A percentile compares a stretch with the other conserved stretches of the same genome.
Conservation (phyloP, 1,139 yeast genomes). For the Geotrichum macrosporum region DNA sequence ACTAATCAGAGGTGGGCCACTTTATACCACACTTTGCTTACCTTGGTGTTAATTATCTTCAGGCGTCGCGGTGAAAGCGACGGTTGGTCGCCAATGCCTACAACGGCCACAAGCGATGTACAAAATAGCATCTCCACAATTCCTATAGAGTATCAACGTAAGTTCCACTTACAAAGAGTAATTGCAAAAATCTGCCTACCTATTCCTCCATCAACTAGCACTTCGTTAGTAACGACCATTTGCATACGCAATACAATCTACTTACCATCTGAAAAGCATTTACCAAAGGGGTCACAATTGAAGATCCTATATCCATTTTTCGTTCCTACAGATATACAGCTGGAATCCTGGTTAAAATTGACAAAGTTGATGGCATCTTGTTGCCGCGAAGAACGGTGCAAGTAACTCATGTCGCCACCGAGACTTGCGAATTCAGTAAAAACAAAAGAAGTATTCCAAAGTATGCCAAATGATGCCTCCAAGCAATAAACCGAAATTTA, state of each 20-base stretch:
- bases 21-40: no score
- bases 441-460: no score
- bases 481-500: no score
- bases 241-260: conserved; percentile 3
- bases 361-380: conserved; percentile 47
- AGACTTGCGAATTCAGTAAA: no score
- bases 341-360: conserved; percentile 85
- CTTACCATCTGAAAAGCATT: conserved; percentile 56
- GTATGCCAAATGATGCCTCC: no score
- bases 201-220: conserved; percentile 10
- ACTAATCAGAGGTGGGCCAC: no score
- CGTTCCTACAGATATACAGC: conserved; percentile 81
- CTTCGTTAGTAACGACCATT: no score
- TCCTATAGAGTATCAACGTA: conserved; percentile 34
- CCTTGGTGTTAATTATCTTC: conserved; percentile 75
- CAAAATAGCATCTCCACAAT: conserved; percentile 88
- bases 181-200: background rate
- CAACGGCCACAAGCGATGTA: conserved; percentile 81
- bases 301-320: conserved; percentile 74
- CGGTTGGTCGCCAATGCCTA: conserved; percentile 82
- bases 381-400: conserved; percentile 7
- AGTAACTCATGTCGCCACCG: conserved; percentile 12
- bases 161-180: background rate
- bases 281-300: conserved; percentile 87
- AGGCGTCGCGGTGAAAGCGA: conserved; percentile 74